These are phyloP conservation scores for Nepenthes alata DNA, from an alignment of 179 eudicot species.

Conservation along the genomic window DNA sequence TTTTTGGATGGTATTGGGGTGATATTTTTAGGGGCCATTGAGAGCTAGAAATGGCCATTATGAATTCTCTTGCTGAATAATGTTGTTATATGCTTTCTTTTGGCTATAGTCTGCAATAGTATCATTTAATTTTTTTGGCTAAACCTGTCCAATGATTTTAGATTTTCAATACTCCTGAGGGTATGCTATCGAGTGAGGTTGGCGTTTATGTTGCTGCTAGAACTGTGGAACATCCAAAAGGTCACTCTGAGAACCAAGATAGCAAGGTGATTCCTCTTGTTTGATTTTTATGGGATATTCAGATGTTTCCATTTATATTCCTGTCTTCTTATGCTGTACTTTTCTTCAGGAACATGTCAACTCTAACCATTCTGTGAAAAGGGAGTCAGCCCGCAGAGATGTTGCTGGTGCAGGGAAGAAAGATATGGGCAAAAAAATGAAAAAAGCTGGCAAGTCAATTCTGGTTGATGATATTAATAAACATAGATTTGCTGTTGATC, in stretches of 20 bases:
- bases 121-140: neutral
- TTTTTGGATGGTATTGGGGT: no score
- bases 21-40: no score
- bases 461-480: neutral
- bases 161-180: slow-evolving; percentile 91
- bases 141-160: slow-evolving; percentile 13
- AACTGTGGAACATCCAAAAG: slow-evolving; percentile 47
- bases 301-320: neutral
- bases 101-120: neutral
- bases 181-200: slow-evolving; percentile 79
- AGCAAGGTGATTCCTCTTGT: slow-evolving; percentile 33
- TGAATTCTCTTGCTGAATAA: neutral
- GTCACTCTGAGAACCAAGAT: slow-evolving; percentile 45
- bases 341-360: slow-evolving; percentile 39
- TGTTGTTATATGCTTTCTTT: neutral
- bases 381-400: slow-evolving; percentile 41
- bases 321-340: neutral
- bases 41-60: no score
- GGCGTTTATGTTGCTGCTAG: slow-evolving; percentile 76
- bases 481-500: neutral
- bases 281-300: slow-evolving; percentile 6
- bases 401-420: slow-evolving; percentile 45
- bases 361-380: slow-evolving; percentile 47
- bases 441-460: slow-evolving; percentile 45
- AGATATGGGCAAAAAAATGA: slow-evolving; percentile 48